phyloP scores from a whole-genome alignment of 176 grass and related monocot genomes.

The Lolium multiflorum region DNA sequence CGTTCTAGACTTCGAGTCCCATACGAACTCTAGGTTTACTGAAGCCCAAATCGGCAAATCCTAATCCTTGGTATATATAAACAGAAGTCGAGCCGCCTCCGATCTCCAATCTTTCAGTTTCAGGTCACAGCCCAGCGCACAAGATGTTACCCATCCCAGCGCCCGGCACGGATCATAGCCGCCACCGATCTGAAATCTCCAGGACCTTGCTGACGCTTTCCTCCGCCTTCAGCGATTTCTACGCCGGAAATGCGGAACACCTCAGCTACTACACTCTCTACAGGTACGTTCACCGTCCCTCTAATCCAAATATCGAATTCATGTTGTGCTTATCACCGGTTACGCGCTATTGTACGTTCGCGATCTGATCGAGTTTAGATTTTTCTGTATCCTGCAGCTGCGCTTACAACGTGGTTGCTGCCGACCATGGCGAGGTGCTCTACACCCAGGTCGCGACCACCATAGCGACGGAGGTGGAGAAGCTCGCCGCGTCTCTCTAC shows the following conservation, averaged over 20 bases:
- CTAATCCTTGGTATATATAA: no score
- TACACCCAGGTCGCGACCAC: background rate
- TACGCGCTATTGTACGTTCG: background rate
- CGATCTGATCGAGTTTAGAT: background rate
- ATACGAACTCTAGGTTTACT: no score
- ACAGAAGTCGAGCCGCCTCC: no score
- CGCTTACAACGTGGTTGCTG: background rate
- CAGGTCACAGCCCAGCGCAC: no score
- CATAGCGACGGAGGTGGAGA: background rate
- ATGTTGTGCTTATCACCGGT: background rate
- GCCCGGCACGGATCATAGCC: no score
- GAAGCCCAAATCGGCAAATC: no score
- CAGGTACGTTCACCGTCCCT: background rate
- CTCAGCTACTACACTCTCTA: background rate
- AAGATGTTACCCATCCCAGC: no score
- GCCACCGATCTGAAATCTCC: no score
- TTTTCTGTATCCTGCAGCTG: background rate
- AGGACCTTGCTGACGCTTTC: background rate
- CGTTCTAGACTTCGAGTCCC: no score
- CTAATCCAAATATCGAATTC: background rate
- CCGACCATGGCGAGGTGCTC: constrained; percentile 5
- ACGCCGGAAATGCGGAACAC: background rate
- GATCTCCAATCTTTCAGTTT: no score
- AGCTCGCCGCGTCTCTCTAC: background rate
- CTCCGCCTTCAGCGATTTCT: background rate